phyloP scores from a whole-genome alignment of 768 basidiomycete genomes.

The Leccinum rimulosum region DNA sequence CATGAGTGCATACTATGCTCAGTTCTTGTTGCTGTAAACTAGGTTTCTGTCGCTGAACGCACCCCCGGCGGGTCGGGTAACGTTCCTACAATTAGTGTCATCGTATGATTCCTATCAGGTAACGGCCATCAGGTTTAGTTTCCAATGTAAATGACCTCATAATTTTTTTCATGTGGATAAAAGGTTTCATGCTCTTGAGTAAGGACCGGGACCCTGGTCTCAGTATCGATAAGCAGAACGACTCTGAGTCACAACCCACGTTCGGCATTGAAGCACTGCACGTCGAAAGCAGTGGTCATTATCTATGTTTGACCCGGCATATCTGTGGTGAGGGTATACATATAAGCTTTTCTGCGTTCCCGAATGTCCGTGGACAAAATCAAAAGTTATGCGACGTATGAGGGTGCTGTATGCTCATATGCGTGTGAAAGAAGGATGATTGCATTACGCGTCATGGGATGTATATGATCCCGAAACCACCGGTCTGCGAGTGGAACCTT shows the following conservation, averaged over 20 bases:
- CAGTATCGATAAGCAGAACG: neutral
- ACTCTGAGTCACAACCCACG: neutral
- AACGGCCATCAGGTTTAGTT: neutral
- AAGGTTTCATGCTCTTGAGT: neutral
- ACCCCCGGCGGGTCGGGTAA: neutral
- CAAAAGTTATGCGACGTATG: neutral
- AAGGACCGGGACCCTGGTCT: neutral
- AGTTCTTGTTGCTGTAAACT: neutral
- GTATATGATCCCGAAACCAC: neutral
- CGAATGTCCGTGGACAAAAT: neutral
- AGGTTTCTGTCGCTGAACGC: neutral
- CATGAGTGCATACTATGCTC: neutral
- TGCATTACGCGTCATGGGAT: neutral
- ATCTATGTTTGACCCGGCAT: neutral
- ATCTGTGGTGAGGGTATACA: neutral
- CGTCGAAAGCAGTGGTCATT: neutral
- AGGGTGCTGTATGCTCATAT: neutral
- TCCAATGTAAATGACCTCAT: neutral
- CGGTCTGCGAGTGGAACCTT: neutral
- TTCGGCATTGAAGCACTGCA: neutral
- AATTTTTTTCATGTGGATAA: neutral
- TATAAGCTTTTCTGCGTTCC: neutral
- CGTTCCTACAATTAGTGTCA: neutral
- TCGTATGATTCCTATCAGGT: neutral
- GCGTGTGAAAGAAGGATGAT: neutral